A percentile compares a stretch with the other conserved stretches of the same genome.
Conservation (phyloP, 345 rosid genomes). For the Rhodamnia rubescens region DNA sequence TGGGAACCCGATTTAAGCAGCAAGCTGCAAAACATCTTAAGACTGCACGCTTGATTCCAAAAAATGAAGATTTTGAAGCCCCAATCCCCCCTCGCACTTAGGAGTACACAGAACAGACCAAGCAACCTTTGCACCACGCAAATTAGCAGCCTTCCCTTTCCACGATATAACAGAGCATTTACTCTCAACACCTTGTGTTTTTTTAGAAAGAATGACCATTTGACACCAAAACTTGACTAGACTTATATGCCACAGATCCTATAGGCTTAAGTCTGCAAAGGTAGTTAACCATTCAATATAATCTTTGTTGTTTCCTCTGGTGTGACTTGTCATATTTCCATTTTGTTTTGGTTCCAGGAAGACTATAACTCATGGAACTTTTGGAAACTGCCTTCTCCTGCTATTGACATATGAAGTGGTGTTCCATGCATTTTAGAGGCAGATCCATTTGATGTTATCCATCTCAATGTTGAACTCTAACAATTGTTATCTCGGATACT, state of each 20-base stretch:
- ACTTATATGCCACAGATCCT: background rate
- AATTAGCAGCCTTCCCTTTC: background rate
- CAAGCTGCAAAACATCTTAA: background rate
- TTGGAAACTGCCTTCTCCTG: slow-evolving; percentile 77
- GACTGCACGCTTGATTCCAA: background rate
- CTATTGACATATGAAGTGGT: slow-evolving; percentile 20
- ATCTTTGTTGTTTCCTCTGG: background rate
- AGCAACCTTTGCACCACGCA: background rate
- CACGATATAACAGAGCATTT: background rate
- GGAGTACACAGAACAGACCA: background rate
- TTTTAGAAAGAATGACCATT: background rate
- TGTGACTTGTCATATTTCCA: background rate
- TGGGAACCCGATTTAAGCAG: background rate
- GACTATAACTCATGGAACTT: slow-evolving; percentile 84
- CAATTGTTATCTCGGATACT: background rate
- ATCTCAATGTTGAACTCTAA: background rate
- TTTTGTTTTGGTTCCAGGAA: slow-evolving; percentile 46
- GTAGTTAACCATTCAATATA: background rate
- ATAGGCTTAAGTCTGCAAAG: background rate
- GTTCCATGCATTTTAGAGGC: background rate
- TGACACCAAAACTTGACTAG: background rate
- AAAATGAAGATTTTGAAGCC: background rate
- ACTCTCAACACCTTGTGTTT: background rate
- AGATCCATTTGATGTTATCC: background rate
- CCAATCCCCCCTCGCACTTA: background rate